Percentiles rank a stretch among this genome's conserved stretches.
phyloP scores from a whole-genome alignment of 2,329 filamentous ascomycete species.

The Scedosporium minutisporum region DNA sequence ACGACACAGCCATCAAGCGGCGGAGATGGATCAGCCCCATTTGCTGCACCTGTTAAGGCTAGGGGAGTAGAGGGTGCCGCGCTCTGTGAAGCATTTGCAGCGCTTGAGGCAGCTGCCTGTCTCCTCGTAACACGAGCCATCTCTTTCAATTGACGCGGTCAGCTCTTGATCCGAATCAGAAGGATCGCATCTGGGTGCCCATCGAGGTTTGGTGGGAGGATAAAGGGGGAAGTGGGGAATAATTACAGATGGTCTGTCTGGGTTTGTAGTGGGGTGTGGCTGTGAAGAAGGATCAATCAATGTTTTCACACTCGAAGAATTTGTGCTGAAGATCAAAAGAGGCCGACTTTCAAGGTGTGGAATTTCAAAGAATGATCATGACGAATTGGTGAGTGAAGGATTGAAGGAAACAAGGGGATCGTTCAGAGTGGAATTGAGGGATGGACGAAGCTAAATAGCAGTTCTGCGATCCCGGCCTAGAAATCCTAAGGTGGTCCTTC shows the following conservation, averaged over 20 bases:
- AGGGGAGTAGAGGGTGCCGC: background rate
- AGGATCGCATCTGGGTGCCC: too few relatives aligned
- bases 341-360: background rate
- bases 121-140: slow-evolving; percentile 1
- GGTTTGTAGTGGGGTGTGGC: too few relatives aligned
- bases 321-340: background rate
- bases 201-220: background rate
- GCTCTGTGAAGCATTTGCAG: background rate
- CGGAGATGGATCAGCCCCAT: slow-evolving; percentile 4
- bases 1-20: slow-evolving; percentile 41
- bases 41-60: slow-evolving; percentile 3
- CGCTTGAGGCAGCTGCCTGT: background rate
- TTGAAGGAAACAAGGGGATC: background rate
- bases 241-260: too few relatives aligned
- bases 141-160: background rate
- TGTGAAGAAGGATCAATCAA: too few relatives aligned
- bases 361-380: background rate
- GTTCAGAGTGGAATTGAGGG: background rate
- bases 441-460: background rate
- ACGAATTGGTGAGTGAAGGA: background rate
- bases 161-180: background rate
- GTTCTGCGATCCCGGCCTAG: background rate
- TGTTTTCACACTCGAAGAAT: too few relatives aligned
- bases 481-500: background rate
- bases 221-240: background rate